Conservation (phyloP, 2,329 filamentous ascomycete genomes). For the Sclerotinia borealis region DNA sequence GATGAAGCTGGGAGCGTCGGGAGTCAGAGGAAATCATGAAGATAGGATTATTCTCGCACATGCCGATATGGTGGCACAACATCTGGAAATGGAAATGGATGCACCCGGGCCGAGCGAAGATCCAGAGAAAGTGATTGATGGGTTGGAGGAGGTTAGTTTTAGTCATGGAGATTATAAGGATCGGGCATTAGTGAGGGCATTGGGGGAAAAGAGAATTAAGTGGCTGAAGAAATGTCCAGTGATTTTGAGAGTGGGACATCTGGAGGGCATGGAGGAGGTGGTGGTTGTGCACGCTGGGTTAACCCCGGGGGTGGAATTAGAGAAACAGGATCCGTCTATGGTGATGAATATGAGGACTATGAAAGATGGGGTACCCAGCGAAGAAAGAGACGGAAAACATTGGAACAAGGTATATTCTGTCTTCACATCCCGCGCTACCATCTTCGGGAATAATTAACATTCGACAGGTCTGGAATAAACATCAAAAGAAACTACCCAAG, state of each 20-base stretch:
- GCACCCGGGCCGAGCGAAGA: conserved; percentile 26
- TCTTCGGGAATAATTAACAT: conserved; percentile 14
- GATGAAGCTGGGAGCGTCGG: conserved; percentile 66
- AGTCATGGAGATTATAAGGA: conserved; percentile 30
- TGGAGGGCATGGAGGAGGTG: conserved; percentile 56
- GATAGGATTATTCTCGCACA: conserved; percentile 72
- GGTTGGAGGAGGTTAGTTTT: conserved; percentile 24
- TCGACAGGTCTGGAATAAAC: conserved; percentile 47
- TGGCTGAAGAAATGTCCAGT: conserved; percentile 70
- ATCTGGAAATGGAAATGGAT: conserved; percentile 29
- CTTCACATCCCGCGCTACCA: background rate
- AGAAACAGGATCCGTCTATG: conserved; percentile 67
- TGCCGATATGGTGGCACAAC: conserved; percentile 33
- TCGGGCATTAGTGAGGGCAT: conserved; percentile 25
- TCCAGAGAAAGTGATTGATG: conserved; percentile 25
- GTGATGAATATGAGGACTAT: conserved; percentile 87
- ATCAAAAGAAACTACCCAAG: conserved; percentile 37
- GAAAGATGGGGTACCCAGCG: conserved; percentile 27
- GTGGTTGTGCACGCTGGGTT: conserved; percentile 82
- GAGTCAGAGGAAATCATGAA: conserved; percentile 89
- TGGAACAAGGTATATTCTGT: conserved; percentile 30
- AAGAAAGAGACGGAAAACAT: conserved; percentile 22
- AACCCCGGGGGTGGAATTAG: conserved; percentile 65
- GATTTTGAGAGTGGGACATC: conserved; percentile 65
- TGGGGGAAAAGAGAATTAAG: conserved; percentile 48